phyloP scores from a whole-genome alignment of 2,329 filamentous ascomycete species.

The Cyphellophora europaea region DNA sequence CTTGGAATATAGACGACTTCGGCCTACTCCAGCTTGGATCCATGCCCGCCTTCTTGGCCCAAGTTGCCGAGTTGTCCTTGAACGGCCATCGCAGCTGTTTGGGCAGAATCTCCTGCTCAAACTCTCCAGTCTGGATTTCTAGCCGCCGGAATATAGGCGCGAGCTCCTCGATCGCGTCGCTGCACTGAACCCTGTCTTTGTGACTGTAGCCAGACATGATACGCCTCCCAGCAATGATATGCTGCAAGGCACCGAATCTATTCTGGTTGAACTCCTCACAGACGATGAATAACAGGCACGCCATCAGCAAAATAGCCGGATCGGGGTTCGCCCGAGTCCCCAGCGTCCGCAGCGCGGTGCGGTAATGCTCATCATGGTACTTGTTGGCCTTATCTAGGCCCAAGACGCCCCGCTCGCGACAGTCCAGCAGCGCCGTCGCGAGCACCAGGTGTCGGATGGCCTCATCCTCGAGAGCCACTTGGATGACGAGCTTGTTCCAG shows the following conservation, averaged over 20 bases:
- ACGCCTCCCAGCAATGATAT: conserved; percentile 8
- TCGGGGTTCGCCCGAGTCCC: conserved; percentile 5
- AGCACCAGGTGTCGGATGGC: conserved; percentile 21
- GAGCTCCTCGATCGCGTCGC: conserved; percentile 6
- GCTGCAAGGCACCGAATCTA: conserved; percentile 5
- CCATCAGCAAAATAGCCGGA: conserved; percentile 7
- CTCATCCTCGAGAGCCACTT: conserved; percentile 19
- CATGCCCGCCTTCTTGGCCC: not conserved
- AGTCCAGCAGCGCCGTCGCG: conserved; percentile 9
- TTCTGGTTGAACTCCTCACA: conserved; percentile 11
- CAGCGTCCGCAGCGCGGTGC: conserved; percentile 7
- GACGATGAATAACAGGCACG: conserved; percentile 11
- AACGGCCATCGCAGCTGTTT: not conserved
- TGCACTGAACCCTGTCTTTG: not conserved
- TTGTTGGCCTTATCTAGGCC: not conserved
- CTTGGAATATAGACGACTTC: not conserved
- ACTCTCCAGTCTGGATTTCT: conserved; percentile 6
- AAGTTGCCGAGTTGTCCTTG: not conserved
- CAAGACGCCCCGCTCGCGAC: not conserved
- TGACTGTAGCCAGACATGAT: conserved; percentile 5
- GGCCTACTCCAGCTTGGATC: conserved; percentile 2
- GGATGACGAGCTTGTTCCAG: conserved; percentile 21
- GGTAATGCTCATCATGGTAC: conserved; percentile 8
- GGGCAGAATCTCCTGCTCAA: conserved; percentile 4
- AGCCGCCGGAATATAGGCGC: conserved; percentile 10